Percentiles rank a stretch among this genome's conserved stretches.
Evolutionary conservation across 345 rosid genomes (phyloP).

Genomic region (Viola odorata): DNA sequence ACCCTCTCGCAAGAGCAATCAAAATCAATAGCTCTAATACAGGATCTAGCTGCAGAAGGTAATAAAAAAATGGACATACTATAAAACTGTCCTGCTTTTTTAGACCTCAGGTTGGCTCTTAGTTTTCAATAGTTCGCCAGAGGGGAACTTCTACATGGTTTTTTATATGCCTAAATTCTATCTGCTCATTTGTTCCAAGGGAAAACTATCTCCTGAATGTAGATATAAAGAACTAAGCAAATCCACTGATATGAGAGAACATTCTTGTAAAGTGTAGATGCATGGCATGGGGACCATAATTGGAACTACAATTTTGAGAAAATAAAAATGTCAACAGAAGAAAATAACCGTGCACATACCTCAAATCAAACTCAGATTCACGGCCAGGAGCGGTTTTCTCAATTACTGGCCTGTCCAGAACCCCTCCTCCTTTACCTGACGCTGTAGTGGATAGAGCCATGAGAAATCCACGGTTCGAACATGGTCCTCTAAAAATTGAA

Average conservation of each 20-base stretch:
- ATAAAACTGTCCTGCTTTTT: too few relatives aligned
- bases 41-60: too few relatives aligned
- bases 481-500: constrained; percentile 45
- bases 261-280: too few relatives aligned
- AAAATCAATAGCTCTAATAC: neutral
- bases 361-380: constrained; percentile 71
- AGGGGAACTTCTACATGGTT: neutral
- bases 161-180: neutral
- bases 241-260: too few relatives aligned
- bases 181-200: neutral
- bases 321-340: neutral
- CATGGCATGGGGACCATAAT: too few relatives aligned
- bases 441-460: constrained; percentile 44
- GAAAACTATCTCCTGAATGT: neutral
- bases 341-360: constrained; percentile 20
- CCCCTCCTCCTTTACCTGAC: constrained; percentile 66
- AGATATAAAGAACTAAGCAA: neutral
- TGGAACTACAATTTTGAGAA: too few relatives aligned
- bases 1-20: neutral
- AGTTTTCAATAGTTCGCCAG: neutral
- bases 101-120: too few relatives aligned
- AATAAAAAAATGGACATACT: too few relatives aligned
- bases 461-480: constrained; percentile 40
- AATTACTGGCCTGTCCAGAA: constrained; percentile 63
- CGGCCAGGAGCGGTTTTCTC: constrained; percentile 71